Base-by-base conservation (phyloP, 2,329 filamentous ascomycete species). In the Fusarium nygamai region DNA sequence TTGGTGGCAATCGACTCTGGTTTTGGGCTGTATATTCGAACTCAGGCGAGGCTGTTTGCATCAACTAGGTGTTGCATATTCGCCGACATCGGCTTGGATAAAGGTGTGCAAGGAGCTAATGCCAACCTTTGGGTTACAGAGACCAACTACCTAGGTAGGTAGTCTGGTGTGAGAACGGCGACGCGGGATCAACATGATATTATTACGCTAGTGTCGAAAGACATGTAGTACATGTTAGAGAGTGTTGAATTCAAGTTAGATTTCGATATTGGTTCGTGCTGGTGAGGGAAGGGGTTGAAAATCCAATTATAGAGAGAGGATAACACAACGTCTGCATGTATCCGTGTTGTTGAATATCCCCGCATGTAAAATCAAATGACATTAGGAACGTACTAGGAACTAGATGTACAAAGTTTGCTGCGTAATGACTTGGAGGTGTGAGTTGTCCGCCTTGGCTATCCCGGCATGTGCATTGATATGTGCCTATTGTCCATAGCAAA, bases 361-460 rank as follows among this genome's bases (percentile, higher is more conserved):
- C 24, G 16, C 17, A 34, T 34, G 29, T 24, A 24, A 24, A 24
- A 24, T 34, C 53, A 72, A 50, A 69, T 53, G 44, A 34, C 48
- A 66, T 58, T 31, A 36, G 47, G 50, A 50, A 46, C 27, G 50
- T 61, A 43, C 68, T 36, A 34, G n/a, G 24, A 31, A 24, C 44
- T 60, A 24, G 24, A 47, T 56, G 46, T 36, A 41, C 48, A 38
- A n/a, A 14, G 12, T n/a, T 31, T 50, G 27, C 27, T 39, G 16
- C 51, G 24, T 19, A 56, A 29, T 56, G 11, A 29, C 22, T 51
- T 60, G 27, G 57, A 29, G 34, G 58, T 63, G 57, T 73, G 73
- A 75, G 72, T 73, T 75, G 72, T 73, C 69, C 62, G 51, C 51
- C 54, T 56, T 71, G n/a, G 36, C 50, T 46, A 43, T 27, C 41